Evolutionary conservation across 2,329 filamentous ascomycete genomes (phyloP), one percentile per base, ranked within the genome.

Genomic region (Sclerotinia glacialis): DNA sequence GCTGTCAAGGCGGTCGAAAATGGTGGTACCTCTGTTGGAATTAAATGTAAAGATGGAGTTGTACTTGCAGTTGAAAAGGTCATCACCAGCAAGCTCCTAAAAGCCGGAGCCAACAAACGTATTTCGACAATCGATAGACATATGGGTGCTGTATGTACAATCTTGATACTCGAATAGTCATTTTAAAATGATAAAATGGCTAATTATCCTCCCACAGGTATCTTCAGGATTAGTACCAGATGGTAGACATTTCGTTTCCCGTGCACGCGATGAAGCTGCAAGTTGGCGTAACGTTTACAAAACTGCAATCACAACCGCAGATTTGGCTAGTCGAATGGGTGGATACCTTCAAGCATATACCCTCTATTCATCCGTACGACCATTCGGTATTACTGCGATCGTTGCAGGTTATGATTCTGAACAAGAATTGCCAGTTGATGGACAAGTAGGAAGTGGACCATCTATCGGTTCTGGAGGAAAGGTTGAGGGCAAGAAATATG

Each of bases 1-100:
- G 95, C 95, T 73, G 90, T 96, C 74, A 99, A 99, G 85, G 95
- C 95, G 66, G 95, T 99, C 71, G 95, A 99, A 83, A 98, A 96
- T 76, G 95, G 94, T 72, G 94, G 95, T 77, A 99, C 95, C 65
- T 93, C 93, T 64, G 88, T 99, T 79, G 95, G 95, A 74, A 97
- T 99, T 80, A 87, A 93, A 78, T 97, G 93, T 86, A 97, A 96
- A 82, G 93, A 98, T 79, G 95, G 95, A 71, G 91, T 99, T 64
- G 93, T 99, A 70, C 86, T 99, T 72, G 95, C 95, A 52, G 89
- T 97, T 69, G 95, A 99, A 84, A 99, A 99, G 85, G 89, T 98
- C 77, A 87, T 98, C 79, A 87, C 89, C 71, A 97, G 93, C 79
- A 98, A 97, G 83, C 87, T 99, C 73, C 85, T 97, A 76, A 98